These are phyloP conservation scores for Ormosia semicastrata DNA, from an alignment of 306 rosid genomes.

Conservation along the genomic window DNA sequence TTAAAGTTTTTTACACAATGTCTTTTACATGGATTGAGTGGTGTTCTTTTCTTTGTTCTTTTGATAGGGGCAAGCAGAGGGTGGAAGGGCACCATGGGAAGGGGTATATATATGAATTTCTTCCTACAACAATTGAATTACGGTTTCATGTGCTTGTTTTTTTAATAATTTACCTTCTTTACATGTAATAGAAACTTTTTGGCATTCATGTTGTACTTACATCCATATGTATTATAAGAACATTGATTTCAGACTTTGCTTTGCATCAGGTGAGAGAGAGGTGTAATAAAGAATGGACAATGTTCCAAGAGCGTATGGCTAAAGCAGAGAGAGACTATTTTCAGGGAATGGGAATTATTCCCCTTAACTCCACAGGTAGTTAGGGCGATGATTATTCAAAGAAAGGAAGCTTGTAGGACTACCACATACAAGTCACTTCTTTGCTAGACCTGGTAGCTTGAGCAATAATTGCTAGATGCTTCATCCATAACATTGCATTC, in stretches of 20 bases:
- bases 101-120: conserved; percentile 53
- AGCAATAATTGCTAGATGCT: not conserved
- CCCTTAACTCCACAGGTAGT: conserved; percentile 39
- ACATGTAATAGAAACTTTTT: not conserved
- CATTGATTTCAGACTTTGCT: not conserved
- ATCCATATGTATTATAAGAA: not conserved
- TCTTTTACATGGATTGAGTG: conserved; percentile 4
- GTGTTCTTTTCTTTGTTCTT: not conserved
- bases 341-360: conserved; percentile 24
- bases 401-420: not conserved
- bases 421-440: not conserved
- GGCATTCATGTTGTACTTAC: not conserved
- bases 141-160: not conserved
- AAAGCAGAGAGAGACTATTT: conserved; percentile 66
- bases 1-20: not conserved
- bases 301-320: conserved; percentile 64
- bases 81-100: conserved; percentile 73
- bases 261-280: conserved; percentile 73
- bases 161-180: not conserved
- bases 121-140: not conserved
- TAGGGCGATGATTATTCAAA: not conserved
- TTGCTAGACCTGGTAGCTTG: not conserved
- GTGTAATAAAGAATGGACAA: conserved; percentile 71
- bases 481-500: not conserved
- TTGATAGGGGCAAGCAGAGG: conserved; percentile 59